Conservation (phyloP, 805 yeast species). For the Babjeviella inositovora region DNA sequence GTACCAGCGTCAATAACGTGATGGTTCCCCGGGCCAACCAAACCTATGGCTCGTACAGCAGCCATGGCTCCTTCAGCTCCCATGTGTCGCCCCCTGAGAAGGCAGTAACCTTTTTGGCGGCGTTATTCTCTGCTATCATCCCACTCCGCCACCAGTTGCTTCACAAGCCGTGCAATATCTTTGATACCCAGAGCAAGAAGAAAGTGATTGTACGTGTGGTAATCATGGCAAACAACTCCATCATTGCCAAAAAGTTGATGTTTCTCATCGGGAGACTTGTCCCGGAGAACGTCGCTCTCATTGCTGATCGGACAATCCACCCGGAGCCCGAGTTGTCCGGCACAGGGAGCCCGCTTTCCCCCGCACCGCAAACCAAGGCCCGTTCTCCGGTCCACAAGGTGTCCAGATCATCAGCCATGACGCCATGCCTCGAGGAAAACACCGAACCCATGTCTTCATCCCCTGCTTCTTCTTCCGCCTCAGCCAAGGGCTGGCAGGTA, state of each 20-base stretch:
- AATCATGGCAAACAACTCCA: constrained; percentile 41
- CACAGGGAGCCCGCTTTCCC: constrained; percentile 1
- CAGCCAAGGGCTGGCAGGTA: constrained; percentile 23
- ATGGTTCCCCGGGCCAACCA: constrained; percentile 10
- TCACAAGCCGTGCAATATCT: constrained; percentile 11
- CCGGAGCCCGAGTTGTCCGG: constrained; percentile 1
- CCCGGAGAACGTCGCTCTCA: constrained; percentile 12
- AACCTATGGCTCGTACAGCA: constrained; percentile 4
- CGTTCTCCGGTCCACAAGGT: constrained; percentile 1
- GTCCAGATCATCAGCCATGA: constrained; percentile 1
- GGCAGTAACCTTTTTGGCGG: constrained; percentile 22
- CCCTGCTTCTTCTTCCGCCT: constrained; percentile 9
- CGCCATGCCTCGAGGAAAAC: too few relatives aligned
- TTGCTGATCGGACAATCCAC: constrained; percentile 3
- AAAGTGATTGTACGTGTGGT: constrained; percentile 28
- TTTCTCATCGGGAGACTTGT: constrained; percentile 35
- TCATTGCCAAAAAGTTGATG: constrained; percentile 40
- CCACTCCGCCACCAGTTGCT: constrained; percentile 12
- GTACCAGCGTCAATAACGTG: constrained; percentile 6
- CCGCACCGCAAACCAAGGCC: constrained; percentile 1
- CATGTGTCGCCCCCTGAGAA: background rate
- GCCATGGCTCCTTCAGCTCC: background rate
- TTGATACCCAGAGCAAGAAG: constrained; percentile 5
- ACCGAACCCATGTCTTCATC: too few relatives aligned
- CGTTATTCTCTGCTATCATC: constrained; percentile 16